Evolutionary conservation across 345 rosid species (phyloP), one percentile per base, ranked within the genome.

Genomic region (Eucalyptus sp.): DNA sequence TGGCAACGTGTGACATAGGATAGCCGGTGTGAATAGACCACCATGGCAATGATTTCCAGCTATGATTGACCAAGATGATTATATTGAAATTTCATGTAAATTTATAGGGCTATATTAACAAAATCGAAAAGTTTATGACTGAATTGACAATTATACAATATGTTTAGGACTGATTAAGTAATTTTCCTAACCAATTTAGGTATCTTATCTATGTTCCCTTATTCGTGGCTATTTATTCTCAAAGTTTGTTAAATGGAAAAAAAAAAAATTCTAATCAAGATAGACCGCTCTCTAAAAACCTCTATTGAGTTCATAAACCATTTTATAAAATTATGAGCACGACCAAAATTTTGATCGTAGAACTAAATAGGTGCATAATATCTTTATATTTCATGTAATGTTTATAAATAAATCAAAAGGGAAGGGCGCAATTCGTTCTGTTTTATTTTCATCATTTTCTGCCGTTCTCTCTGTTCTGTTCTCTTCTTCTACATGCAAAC

Each of bases 41-140:
- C 7, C 13, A 33, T 0, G 1, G 4, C 5, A 76, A 2, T 0
- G 0, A 76, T 37, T 76, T 76, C 1, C 1, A 3, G 2, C 8
- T 44, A 20, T 10, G 11, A 76, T 41, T 37, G 15, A 27, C 11
- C 4, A 2, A 2, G 83, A 71, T 11, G 7, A 18, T 71, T 37
- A 37, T 7, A 76, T 37, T 4, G 5, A 2, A 76, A 76, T 76
- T 76, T 76, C 15, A 6, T 0, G 3, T 6, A 37, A 76, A 76
- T 6, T 8, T 20, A 10, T 76, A 76, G 25, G 48, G 24, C 0
- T 76, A 7, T 37, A 37, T 71, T 37, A 24, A 20, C 0, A 37
- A 20, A 37, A 41, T 20, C 3, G 0, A n/a, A n/a, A 64, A 64
- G 4, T n/a, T 6, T 62, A 29, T 6, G 3, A 15, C 0, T 64